A percentile compares a stretch with the other conserved stretches of the same genome.
These are phyloP conservation scores for Baorangia bicolor DNA, from an alignment of 768 basidiomycete genomes.

Conservation along the genomic window DNA sequence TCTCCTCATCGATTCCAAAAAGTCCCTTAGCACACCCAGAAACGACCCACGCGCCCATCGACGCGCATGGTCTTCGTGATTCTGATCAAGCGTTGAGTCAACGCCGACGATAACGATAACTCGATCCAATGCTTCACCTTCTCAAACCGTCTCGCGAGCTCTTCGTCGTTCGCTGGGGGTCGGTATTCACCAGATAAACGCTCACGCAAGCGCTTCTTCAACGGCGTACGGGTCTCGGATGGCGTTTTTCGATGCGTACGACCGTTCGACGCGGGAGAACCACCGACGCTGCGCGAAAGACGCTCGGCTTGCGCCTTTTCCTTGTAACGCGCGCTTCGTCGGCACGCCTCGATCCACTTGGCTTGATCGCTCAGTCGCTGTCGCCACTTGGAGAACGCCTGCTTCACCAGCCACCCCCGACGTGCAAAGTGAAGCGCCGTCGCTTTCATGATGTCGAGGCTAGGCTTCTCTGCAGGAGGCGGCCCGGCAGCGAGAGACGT, in stretches of 20 bases:
- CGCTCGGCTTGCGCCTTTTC: slow-evolving; percentile 43
- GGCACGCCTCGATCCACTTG: slow-evolving; percentile 62
- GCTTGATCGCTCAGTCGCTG: slow-evolving; percentile 43
- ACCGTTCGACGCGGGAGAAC: slow-evolving; percentile 18
- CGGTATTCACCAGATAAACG: slow-evolving; percentile 45
- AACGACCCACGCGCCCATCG: slow-evolving; percentile 79
- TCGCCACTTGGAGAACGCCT: slow-evolving; percentile 47
- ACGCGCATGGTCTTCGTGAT: slow-evolving; percentile 65
- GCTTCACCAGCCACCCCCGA: slow-evolving; percentile 40
- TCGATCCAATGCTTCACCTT: slow-evolving; percentile 45
- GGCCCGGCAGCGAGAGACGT: slow-evolving; percentile 1
- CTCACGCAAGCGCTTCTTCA: slow-evolving; percentile 33
- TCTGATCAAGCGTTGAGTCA: slow-evolving; percentile 42
- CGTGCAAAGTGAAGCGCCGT: slow-evolving; percentile 44
- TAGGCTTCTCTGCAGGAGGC: slow-evolving; percentile 12
- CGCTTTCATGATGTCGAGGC: slow-evolving; percentile 33
- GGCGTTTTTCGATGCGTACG: slow-evolving; percentile 17
- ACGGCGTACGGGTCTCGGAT: slow-evolving; percentile 21
- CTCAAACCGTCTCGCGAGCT: slow-evolving; percentile 62
- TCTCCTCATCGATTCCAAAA: slow-evolving; percentile 37
- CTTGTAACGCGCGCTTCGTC: slow-evolving; percentile 60
- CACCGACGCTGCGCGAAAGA: slow-evolving; percentile 27
- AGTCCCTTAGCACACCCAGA: slow-evolving; percentile 37
- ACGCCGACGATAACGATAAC: not conserved
- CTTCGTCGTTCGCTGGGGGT: slow-evolving; percentile 60